These are phyloP conservation scores for Leccinellum albellum DNA, from an alignment of 768 basidiomycete genomes.

Conservation along the genomic window DNA sequence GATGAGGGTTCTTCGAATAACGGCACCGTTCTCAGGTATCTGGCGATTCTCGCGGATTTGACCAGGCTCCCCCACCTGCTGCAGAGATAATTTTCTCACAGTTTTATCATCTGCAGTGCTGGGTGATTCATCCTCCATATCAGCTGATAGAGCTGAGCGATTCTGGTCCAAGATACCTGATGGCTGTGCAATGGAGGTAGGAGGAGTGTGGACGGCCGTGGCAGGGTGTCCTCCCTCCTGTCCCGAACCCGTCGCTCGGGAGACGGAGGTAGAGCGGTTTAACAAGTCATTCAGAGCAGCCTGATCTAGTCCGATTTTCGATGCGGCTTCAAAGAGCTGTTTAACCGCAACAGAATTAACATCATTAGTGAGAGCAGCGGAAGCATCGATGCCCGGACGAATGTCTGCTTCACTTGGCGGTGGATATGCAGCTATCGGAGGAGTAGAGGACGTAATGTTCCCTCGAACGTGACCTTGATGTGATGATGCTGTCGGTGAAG, in stretches of 20 bases:
- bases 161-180: conserved; percentile 10
- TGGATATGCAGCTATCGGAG: conserved; percentile 5
- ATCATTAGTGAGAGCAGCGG: conserved; percentile 23
- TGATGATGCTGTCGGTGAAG: conserved; percentile 33
- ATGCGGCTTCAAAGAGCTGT: conserved; percentile 74
- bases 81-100: conserved; percentile 27
- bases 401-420: conserved; percentile 12
- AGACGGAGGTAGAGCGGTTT: conserved; percentile 65
- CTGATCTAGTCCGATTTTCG: conserved; percentile 71
- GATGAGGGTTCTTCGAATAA: conserved; percentile 78
- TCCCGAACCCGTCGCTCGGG: conserved; percentile 47
- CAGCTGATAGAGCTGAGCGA: conserved; percentile 18
- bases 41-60: conserved; percentile 31
- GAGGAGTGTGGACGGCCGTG: conserved; percentile 9
- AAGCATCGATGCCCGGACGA: conserved; percentile 25
- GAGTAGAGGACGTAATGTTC: conserved; percentile 27
- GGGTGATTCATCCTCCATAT: conserved; percentile 33
- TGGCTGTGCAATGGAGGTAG: conserved; percentile 22
- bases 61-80: conserved; percentile 21
- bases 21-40: conserved; percentile 38
- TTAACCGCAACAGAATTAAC: conserved; percentile 54
- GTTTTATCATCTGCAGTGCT: conserved; percentile 22
- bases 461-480: conserved; percentile 33
- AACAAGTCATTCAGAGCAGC: conserved; percentile 66
- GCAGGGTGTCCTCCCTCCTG: conserved; percentile 27